Evolutionary conservation across 2,329 filamentous ascomycete species (phyloP).

Genomic region (Fusarium pseudograminearum): DNA sequence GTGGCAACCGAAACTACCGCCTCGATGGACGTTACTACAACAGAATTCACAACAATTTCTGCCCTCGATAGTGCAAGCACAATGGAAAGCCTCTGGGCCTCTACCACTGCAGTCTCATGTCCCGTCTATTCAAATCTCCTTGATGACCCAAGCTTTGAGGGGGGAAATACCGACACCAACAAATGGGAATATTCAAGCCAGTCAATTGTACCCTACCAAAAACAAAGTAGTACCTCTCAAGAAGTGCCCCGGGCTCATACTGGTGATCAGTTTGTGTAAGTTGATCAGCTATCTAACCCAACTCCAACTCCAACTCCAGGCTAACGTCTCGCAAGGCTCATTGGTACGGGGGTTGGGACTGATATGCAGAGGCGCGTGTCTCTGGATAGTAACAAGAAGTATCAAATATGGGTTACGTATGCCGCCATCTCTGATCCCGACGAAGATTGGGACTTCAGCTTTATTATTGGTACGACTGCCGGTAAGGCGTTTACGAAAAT

Average conservation of each 20-base stretch:
- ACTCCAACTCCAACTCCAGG: too few relatives aligned
- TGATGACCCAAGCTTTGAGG: slow-evolving; percentile 5
- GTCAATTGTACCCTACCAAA: too few relatives aligned
- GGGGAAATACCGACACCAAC: slow-evolving; percentile 1
- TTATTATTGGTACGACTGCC: too few relatives aligned
- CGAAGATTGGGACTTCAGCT: not conserved
- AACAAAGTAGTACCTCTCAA: not conserved
- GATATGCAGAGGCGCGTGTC: slow-evolving; percentile 8
- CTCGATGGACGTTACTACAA: not conserved
- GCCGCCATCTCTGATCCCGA: slow-evolving; percentile 1
- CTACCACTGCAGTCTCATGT: slow-evolving; percentile 1
- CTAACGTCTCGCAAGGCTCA: slow-evolving; percentile 1
- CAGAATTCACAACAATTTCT: not conserved
- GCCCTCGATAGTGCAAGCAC: not conserved
- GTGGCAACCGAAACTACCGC: not conserved
- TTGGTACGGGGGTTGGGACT: not conserved
- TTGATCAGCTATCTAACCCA: not conserved
- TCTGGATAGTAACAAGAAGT: slow-evolving; percentile 11
- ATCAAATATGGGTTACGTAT: slow-evolving; percentile 5
- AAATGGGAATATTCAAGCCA: too few relatives aligned
- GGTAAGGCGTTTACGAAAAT: too few relatives aligned
- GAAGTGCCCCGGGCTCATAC: slow-evolving; percentile 1
- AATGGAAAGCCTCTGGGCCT: not conserved
- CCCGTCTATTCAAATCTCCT: not conserved
- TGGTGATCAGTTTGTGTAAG: slow-evolving; percentile 9